phyloP scores from a whole-genome alignment of 176 grass and related monocot species.

The Hordeum vulgare region MorexV3_pseudomolecules_assembly NC_058521.1:594429176-594429675 shows the following conservation, averaged over 20 bases:
- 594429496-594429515: not conserved
- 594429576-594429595: no score
- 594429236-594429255: constrained; percentile 26
- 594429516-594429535: not conserved
- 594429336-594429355: constrained; percentile 20
- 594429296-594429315: not conserved
- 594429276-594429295: not conserved
- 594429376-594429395: not conserved
- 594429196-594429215: not conserved
- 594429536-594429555: no score
- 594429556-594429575: no score
- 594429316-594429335: not conserved
- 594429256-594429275: not conserved
- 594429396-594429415: not conserved
- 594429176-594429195: constrained; percentile 40
- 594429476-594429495: not conserved
- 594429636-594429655: no score
- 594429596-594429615: no score
- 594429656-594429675: no score
- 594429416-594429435: no score
- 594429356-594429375: constrained; percentile 29
- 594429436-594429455: not conserved
- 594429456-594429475: not conserved
- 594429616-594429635: no score
- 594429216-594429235: constrained; percentile 36